A percentile compares a stretch with the other conserved stretches of the same genome.
These are phyloP conservation scores for Fusarium annulatum DNA, from an alignment of 2,329 filamentous ascomycete genomes.

Conservation along the genomic window DNA sequence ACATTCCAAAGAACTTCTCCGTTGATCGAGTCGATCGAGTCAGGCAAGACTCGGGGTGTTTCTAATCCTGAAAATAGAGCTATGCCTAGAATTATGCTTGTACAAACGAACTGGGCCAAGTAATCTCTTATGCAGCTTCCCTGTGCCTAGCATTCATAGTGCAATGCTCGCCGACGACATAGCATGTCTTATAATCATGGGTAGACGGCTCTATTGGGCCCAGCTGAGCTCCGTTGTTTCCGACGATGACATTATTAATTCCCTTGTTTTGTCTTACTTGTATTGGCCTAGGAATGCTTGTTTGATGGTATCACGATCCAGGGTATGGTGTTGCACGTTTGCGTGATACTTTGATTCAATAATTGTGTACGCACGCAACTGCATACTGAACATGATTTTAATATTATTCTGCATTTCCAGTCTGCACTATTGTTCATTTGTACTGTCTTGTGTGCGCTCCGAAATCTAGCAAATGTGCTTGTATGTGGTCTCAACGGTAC, in stretches of 20 bases:
- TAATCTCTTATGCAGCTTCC: slow-evolving; percentile 12
- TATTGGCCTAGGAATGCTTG: neutral
- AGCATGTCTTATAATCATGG: slow-evolving; percentile 6
- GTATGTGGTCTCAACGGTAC: neutral
- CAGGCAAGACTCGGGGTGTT: neutral
- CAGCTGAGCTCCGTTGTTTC: slow-evolving; percentile 19
- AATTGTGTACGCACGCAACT: neutral
- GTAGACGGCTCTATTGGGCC: slow-evolving; percentile 9
- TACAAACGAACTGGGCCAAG: slow-evolving; percentile 2
- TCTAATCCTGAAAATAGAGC: slow-evolving; percentile 6
- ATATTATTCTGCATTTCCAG: neutral
- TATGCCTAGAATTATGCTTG: neutral
- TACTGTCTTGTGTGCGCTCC: neutral
- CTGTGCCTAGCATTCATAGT: slow-evolving; percentile 13
- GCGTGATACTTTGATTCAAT: neutral
- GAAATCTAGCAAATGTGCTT: neutral
- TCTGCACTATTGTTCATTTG: neutral
- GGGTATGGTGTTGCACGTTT: slow-evolving; percentile 7
- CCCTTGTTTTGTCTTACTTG: neutral
- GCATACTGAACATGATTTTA: neutral
- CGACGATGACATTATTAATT: slow-evolving; percentile 6
- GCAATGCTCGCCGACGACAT: slow-evolving; percentile 10
- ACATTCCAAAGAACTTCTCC: slow-evolving; percentile 6
- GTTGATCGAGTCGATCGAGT: neutral
- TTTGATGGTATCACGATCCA: slow-evolving; percentile 1